phyloP scores from a whole-genome alignment of 2,329 filamentous ascomycete species.

The Tolypocladium sp. region DNA sequence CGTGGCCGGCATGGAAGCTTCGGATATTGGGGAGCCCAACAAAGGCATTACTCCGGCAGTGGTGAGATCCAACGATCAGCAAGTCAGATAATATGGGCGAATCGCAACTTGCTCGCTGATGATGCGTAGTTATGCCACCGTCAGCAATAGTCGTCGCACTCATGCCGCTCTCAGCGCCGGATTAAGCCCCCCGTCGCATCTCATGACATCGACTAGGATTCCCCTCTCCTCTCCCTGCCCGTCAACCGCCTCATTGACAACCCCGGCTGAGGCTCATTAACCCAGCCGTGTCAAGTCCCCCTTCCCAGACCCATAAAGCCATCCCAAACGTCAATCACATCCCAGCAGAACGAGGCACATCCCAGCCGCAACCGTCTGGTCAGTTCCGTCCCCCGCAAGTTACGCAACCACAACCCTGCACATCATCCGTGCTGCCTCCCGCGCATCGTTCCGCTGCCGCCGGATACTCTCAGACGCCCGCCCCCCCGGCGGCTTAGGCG shows the following conservation, averaged over 20 bases:
- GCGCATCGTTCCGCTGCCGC: not conserved
- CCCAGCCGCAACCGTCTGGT: not conserved
- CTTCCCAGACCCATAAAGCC: not conserved
- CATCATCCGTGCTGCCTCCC: not conserved
- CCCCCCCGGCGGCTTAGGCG: not conserved
- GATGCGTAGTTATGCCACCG: not conserved
- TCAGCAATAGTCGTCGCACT: not conserved
- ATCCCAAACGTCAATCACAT: not conserved
- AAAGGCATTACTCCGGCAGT: not conserved
- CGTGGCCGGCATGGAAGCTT: not conserved
- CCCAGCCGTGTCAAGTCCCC: not conserved
- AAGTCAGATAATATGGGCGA: not conserved
- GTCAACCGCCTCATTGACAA: not conserved
- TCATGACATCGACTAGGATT: not conserved
- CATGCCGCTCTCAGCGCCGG: not conserved
- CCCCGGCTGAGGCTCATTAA: not conserved
- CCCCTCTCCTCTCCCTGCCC: not conserved
- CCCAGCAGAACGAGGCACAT: not conserved
- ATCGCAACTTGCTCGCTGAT: not conserved
- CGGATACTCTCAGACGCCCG: not conserved
- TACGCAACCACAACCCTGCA: too few species aligned
- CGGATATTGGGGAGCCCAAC: not conserved
- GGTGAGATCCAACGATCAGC: not conserved
- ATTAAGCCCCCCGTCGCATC: not conserved
- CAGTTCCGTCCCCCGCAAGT: not conserved